Conservation (phyloP, 305 asterid species). For the Solanum hybrid region DNA sequence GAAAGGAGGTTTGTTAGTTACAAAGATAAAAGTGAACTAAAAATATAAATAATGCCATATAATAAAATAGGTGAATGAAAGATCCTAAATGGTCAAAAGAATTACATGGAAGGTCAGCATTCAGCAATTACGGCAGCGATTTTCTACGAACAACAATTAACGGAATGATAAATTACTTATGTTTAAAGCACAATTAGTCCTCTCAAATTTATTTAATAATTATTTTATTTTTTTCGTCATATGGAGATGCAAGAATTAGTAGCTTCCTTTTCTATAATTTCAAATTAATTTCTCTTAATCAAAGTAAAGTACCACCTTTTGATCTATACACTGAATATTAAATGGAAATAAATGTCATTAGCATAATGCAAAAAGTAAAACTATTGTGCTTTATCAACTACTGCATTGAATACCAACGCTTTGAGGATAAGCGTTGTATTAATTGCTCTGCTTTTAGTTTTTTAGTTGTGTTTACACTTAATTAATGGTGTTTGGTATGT, state of each 20-base stretch:
- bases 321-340: not conserved
- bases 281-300: not conserved
- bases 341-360: not conserved
- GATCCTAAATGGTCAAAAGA: not conserved
- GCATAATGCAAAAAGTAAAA: no score
- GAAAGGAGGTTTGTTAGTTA: not conserved
- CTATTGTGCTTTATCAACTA: not conserved
- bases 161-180: not conserved
- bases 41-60: not conserved
- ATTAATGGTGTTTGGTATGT: no score
- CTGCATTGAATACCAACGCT: no score
- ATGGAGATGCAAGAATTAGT: not conserved
- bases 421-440: no score
- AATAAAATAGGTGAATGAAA: not conserved
- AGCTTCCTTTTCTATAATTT: not conserved
- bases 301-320: not conserved
- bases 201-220: not conserved
- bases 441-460: no score
- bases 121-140: not conserved
- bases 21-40: not conserved
- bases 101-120: not conserved
- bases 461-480: no score
- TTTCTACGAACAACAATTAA: not conserved
- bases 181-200: not conserved
- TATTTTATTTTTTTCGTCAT: not conserved